Conservation (phyloP, 305 asterid genomes). For the Salvia sclarea region DNA sequence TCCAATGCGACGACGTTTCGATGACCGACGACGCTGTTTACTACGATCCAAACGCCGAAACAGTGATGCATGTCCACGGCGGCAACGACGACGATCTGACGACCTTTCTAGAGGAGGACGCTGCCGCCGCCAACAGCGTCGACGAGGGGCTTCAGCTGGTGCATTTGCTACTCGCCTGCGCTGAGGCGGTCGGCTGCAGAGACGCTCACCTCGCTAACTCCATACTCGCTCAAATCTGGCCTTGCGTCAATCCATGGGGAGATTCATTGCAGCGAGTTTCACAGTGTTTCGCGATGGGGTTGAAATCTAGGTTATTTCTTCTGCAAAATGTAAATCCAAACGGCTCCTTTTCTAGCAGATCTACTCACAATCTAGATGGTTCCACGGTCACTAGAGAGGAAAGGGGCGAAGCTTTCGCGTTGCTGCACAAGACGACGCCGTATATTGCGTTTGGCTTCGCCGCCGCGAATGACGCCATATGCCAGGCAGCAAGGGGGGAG, state of each 20-base stretch:
- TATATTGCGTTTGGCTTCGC: conserved; percentile 46
- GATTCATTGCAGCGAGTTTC: conserved; percentile 61
- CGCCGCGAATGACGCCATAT: conserved; percentile 63
- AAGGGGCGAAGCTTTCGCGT: conserved; percentile 42
- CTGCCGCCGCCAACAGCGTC: not conserved
- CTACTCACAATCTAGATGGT: not conserved
- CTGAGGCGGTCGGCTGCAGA: conserved; percentile 70
- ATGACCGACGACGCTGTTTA: not conserved
- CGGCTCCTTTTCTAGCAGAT: conserved; percentile 33
- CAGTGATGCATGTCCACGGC: too few species aligned
- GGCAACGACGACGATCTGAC: too few species aligned
- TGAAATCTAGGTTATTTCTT: conserved; percentile 44
- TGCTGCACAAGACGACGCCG: conserved; percentile 55
- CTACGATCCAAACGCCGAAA: not conserved
- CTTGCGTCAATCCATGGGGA: conserved; percentile 47
- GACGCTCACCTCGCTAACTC: conserved; percentile 51
- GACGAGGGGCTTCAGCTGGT: conserved; percentile 59
- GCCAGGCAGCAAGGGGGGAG: conserved; percentile 41
- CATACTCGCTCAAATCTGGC: conserved; percentile 47
- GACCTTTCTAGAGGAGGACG: too few species aligned
- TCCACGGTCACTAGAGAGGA: conserved; percentile 34
- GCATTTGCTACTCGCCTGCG: conserved; percentile 60
- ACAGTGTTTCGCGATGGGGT: conserved; percentile 51
- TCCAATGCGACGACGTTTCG: conserved; percentile 31
- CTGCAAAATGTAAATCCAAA: conserved; percentile 42